Evolutionary conservation across 768 basidiomycete species (phyloP).

Genomic region (Mycena haematopus): DNA sequence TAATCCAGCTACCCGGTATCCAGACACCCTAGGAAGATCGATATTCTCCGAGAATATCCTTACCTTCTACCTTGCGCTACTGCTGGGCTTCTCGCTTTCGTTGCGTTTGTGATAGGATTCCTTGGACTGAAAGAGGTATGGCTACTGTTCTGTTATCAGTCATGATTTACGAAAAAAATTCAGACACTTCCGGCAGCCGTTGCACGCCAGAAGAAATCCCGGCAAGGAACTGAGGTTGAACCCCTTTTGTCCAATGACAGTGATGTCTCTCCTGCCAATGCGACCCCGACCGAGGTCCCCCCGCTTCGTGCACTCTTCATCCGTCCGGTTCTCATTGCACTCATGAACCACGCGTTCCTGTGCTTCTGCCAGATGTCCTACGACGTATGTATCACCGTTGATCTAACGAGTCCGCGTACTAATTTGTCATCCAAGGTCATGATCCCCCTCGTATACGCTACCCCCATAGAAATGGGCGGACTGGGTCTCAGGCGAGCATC

Average conservation of each 20-base stretch:
- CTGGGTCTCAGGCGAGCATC: conserved; percentile 46
- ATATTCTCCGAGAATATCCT: conserved; percentile 27
- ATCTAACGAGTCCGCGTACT: not conserved
- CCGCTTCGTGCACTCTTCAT: conserved; percentile 25
- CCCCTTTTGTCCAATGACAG: conserved; percentile 1
- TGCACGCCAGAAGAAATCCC: conserved; percentile 27
- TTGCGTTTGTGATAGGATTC: conserved; percentile 25
- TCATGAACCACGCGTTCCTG: conserved; percentile 24
- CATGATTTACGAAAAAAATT: too few relatives aligned
- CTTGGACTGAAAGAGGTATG: conserved; percentile 32
- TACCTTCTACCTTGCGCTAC: conserved; percentile 32
- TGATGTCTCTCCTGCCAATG: conserved; percentile 39
- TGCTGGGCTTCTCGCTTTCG: conserved; percentile 24
- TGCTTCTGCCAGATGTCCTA: conserved; percentile 28
- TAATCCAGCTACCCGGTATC: conserved; percentile 25
- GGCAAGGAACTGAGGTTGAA: conserved; percentile 20
- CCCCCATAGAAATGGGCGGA: conserved; percentile 55
- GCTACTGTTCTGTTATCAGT: not conserved
- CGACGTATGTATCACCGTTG: not conserved
- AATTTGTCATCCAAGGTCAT: conserved; percentile 11
- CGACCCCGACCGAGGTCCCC: not conserved
- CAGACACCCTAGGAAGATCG: conserved; percentile 24
- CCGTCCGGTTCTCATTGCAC: conserved; percentile 22
- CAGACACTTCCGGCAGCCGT: conserved; percentile 26
- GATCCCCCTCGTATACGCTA: conserved; percentile 40